Base-by-base conservation (phyloP, 2,329 filamentous ascomycete genomes). In the Lachnellula occidentalis region DNA sequence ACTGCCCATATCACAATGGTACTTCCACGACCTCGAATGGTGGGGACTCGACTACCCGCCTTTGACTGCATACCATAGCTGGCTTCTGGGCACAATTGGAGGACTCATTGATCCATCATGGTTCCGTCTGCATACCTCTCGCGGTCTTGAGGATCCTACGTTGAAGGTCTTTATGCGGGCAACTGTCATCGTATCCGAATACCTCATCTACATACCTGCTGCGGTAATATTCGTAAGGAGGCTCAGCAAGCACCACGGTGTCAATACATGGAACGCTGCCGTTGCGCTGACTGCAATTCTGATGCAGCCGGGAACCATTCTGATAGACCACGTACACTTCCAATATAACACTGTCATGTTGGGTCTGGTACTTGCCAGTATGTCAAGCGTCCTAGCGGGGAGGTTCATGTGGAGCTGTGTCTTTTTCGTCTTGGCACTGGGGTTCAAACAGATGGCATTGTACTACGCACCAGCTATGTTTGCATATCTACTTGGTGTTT, bases 281-380 rank as follows among this genome's bases (percentile, higher is more conserved):
- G 84, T 97, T 59, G 91, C 94, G 0, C 80, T 99, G 24, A 87
- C 89, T 12, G 94, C 92, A 1, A 86, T 99, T 57, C 77, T 99
- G 27, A 87, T 99, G 83, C 94, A 97, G 69, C 94, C 94, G 1
- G 85, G 85, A 3, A 90, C 86, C 1, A 91, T 97, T 37, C 81
- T 99, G 27, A 88, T 99, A 64, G 94, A 99, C 69, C 92, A 99
- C 68, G 88, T 92, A 6, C 94, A 87, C 68, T 99, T 99, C 70
- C 94, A 99, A 73, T 99, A 96, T 73, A 99, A 99, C 70, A 95
- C 92, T 0, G 92, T 99, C 49, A 99, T 99, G 94, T 83, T 99
- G 15, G 94, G 95, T 2, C 82, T 97, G 47, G 84, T 94, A 9
- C 76, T 95, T 31, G 90, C 90, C 0, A 90, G 87, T 64, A 84